Conservation (phyloP, 2,329 filamentous ascomycete genomes). For the Ceratocystis huliohia region DNA sequence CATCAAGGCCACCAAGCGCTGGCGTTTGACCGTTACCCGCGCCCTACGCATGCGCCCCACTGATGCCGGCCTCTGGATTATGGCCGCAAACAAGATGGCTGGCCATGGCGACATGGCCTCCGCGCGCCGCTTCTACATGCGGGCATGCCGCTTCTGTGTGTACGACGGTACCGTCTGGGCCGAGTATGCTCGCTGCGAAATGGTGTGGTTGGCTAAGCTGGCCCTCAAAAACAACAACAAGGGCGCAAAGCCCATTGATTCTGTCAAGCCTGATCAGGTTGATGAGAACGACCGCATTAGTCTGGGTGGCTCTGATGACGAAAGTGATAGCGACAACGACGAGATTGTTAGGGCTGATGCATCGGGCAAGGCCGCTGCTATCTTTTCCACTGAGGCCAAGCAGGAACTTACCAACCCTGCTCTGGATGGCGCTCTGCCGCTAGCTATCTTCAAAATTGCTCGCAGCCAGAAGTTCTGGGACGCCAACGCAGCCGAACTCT, state of each 20-base stretch:
- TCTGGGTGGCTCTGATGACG: constrained; percentile 32
- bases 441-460: constrained; percentile 80
- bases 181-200: constrained; percentile 81
- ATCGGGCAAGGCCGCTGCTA: constrained; percentile 33
- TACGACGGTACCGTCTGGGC: constrained; percentile 64
- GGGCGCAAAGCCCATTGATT: constrained; percentile 26
- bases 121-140: constrained; percentile 73
- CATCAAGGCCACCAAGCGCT: constrained; percentile 52
- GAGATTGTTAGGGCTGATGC: constrained; percentile 34
- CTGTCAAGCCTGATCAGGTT: constrained; percentile 36
- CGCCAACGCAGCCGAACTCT: constrained; percentile 53
- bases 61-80: constrained; percentile 73
- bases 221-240: constrained; percentile 43
- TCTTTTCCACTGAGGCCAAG: constrained; percentile 36
- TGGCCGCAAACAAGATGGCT: constrained; percentile 68
- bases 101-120: constrained; percentile 74
- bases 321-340: constrained; percentile 32
- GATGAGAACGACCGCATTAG: constrained; percentile 39
- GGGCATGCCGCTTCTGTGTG: constrained; percentile 81
- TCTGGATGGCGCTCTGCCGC: constrained; percentile 81
- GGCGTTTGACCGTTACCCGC: constrained; percentile 50
- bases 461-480: constrained; percentile 63
- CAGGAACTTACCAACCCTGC: constrained; percentile 64
- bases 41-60: constrained; percentile 77
- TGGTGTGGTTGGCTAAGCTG: constrained; percentile 80